Base-by-base conservation (phyloP, 768 basidiomycete species). In the Suillus fuscotomentosus region DNA sequence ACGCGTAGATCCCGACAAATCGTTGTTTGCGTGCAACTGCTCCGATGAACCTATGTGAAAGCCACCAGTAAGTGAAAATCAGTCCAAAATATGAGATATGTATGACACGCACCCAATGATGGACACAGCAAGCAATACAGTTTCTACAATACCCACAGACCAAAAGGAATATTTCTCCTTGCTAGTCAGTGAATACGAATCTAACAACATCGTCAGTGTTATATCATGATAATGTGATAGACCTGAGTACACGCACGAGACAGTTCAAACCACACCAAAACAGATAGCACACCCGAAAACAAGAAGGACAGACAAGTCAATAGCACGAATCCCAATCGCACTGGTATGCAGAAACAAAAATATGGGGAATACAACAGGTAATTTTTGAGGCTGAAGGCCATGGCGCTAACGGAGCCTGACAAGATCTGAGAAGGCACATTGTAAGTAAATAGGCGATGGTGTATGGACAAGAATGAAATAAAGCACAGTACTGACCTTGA, bases 301-400 rank as follows among this genome's bases (percentile, higher is more conserved):
- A 88, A 67, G 61, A 88, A 81, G 1, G 83, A 83, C 9, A 89
- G 72, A 3, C 82, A 63, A 36, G 86, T 80, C 79, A 87, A 82
- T 51, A 83, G 68, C 53, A 86, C 77, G 39, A 89, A 87, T 41
- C 89, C 87, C 5, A 84, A 62, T 63, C 88, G 82, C 7, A 88
- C 86, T 36, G 87, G 87, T 65, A 89, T 72, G 67, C 88, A 88
- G 68, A 80, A 88, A 70, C 88, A 90, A 71, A 84, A 89, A 3
- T 77, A 82, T 42, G 68, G 79, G n/a, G 84, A 81, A 34, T 81
- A 82, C 54, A 84, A 81, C 55, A 87, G 73, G 55, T 82, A 73
- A 39, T 78, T 76, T 62, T 75, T 77, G 70, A 83, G 75, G 70
- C 80, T 80, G 73, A 81, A 77, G 3, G 75, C 67, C 84, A 83